Evolutionary conservation across 768 basidiomycete genomes (phyloP).

Genomic region (Rhodotorula paludigena): DNA sequence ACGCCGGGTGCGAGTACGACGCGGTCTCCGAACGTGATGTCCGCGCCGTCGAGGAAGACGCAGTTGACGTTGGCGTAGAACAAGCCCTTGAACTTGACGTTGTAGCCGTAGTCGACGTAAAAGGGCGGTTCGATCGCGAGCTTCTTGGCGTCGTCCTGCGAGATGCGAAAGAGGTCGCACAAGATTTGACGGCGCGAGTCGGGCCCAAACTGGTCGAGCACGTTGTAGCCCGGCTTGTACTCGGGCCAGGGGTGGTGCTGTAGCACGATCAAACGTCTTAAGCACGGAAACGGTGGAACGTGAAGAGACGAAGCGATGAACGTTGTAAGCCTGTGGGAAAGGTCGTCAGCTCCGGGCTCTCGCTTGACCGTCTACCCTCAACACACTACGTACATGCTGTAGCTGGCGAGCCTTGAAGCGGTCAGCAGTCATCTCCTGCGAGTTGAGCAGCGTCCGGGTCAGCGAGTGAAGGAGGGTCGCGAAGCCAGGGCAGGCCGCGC

Average conservation of each 20-base stretch:
- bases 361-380: too few species aligned
- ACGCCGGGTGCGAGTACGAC: conserved; percentile 28
- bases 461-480: too few species aligned
- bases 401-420: too few species aligned
- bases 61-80: not conserved
- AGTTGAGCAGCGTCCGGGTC: too few species aligned
- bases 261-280: too few species aligned
- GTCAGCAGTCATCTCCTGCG: too few species aligned
- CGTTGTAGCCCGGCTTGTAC: not conserved
- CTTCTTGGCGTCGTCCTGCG: not conserved
- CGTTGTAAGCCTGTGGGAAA: too few species aligned
- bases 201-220: conserved; percentile 8
- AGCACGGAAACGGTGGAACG: too few species aligned
- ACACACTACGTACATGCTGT: too few species aligned
- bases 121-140: conserved; percentile 31
- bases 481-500: too few species aligned
- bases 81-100: conserved; percentile 35
- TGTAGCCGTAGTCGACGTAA: conserved; percentile 31
- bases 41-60: conserved; percentile 23
- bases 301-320: too few species aligned
- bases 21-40: conserved; percentile 34
- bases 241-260: not conserved
- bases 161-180: conserved; percentile 27
- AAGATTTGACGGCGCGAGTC: conserved; percentile 30
- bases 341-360: not conserved